Conservation (phyloP, 331 rosid genomes). For the Ulmus americana region DNA sequence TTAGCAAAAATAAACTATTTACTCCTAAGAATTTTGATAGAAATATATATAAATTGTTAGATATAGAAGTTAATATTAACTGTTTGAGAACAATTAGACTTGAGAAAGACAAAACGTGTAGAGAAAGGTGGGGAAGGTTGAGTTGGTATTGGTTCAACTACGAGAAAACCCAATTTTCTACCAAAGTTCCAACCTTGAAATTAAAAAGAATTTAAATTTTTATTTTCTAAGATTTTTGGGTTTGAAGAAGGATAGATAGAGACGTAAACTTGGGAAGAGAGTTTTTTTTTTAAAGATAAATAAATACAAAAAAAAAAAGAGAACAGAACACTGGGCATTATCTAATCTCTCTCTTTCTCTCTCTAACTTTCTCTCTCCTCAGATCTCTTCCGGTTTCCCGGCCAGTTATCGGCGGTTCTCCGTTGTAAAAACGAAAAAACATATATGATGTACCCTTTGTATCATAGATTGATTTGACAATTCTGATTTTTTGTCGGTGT, state of each 20-base stretch:
- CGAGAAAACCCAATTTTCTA: background rate
- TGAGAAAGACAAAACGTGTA: conserved; percentile 2
- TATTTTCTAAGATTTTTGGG: background rate
- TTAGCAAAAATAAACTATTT: too few species aligned
- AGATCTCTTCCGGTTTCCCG: conserved; percentile 35
- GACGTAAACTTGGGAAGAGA: conserved; percentile 30
- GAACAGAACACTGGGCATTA: conserved; percentile 26
- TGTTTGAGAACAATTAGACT: background rate
- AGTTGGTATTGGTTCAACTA: conserved; percentile 2
- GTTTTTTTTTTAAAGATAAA: background rate
- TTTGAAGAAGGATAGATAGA: conserved; percentile 17
- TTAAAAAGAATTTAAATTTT: too few species aligned
- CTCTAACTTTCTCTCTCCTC: conserved; percentile 31
- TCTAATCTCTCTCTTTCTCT: conserved; percentile 34
- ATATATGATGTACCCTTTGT: conserved; percentile 9
- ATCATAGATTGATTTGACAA: conserved; percentile 18
- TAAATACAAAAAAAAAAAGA: background rate
- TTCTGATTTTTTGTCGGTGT: conserved; percentile 1
- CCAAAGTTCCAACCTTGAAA: conserved; percentile 17
- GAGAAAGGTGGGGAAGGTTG: conserved; percentile 10
- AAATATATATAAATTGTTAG: too few species aligned
- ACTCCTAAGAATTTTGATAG: too few species aligned
- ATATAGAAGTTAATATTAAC: background rate
- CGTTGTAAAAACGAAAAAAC: conserved; percentile 8
- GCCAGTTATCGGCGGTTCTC: conserved; percentile 32